Evolutionary conservation across 495 filamentous ascomycete genomes (phyloP).

Genomic region (Neurospora hispaniola): DNA sequence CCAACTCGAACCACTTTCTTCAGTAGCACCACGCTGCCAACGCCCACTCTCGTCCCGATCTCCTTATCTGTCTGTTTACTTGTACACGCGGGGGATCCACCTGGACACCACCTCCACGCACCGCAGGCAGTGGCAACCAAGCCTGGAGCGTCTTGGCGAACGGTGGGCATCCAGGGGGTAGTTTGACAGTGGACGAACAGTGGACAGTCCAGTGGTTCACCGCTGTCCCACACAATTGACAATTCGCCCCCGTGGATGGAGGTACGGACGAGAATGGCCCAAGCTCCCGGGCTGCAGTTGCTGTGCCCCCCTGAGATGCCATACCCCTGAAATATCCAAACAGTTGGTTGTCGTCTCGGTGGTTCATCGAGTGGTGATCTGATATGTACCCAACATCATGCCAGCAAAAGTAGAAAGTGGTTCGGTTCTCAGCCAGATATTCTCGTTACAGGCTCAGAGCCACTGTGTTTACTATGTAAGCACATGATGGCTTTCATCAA

Average conservation of each 20-base stretch:
- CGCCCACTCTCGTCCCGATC: no score
- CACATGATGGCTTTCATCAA: not conserved
- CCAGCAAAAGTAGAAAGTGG: not conserved
- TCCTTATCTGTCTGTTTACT: no score
- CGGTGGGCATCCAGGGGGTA: not conserved
- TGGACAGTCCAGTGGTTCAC: not conserved
- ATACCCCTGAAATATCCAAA: constrained; percentile 1
- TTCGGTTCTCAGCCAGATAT: not conserved
- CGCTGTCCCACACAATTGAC: not conserved
- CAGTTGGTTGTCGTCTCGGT: not conserved
- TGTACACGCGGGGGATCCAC: no score
- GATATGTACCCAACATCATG: not conserved
- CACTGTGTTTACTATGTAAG: not conserved
- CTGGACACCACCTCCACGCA: no score
- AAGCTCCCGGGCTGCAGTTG: not conserved
- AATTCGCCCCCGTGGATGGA: not conserved
- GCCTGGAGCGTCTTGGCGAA: not conserved
- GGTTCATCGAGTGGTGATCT: not conserved
- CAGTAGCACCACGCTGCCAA: not conserved
- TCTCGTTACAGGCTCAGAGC: not conserved
- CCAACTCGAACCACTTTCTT: not conserved
- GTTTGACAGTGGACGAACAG: not conserved
- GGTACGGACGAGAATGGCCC: not conserved
- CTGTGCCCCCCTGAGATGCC: not conserved
- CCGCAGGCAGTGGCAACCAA: not conserved